phyloP scores from a whole-genome alignment of 176 grass and related monocot species.

The Secale cereale region DNA sequence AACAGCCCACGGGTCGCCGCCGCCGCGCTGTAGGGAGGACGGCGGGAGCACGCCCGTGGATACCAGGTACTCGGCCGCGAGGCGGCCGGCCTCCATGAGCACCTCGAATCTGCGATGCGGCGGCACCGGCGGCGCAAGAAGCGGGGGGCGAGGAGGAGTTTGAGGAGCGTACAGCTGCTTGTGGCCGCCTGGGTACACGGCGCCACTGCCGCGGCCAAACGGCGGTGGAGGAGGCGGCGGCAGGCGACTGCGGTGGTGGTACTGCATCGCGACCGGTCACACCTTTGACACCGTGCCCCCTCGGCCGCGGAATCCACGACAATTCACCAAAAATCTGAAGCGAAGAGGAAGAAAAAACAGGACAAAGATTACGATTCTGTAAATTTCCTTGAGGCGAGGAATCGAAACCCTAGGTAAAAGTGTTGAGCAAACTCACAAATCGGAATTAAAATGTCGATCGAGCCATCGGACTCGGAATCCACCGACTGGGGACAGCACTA shows the following conservation, averaged over 20 bases:
- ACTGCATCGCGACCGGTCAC: constrained; percentile 41
- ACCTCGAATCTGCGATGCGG: constrained; percentile 58
- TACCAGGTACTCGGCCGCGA: constrained; percentile 91
- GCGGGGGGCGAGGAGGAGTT: not conserved
- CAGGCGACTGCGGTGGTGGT: constrained; percentile 33
- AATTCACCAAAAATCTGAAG: constrained; percentile 41
- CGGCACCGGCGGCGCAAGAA: constrained; percentile 1
- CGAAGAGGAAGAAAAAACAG: not conserved
- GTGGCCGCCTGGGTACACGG: constrained; percentile 21
- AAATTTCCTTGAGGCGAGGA: constrained; percentile 15
- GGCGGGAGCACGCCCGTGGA: constrained; percentile 72
- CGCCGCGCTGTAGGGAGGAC: constrained; percentile 40
- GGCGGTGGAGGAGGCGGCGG: constrained; percentile 26
- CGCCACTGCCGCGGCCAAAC: constrained; percentile 34
- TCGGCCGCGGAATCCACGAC: constrained; percentile 24
- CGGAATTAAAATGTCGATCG: constrained; percentile 19
- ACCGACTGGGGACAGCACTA: not conserved
- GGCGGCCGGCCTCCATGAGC: constrained; percentile 89
- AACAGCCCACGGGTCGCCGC: constrained; percentile 18
- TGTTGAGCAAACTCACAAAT: constrained; percentile 18
- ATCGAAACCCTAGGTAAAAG: constrained; percentile 38
- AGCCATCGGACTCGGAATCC: constrained; percentile 7
- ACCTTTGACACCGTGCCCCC: not conserved
- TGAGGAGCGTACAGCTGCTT: constrained; percentile 21
- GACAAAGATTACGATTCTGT: constrained; percentile 30